Conservation (phyloP, 2,329 filamentous ascomycete genomes). For the Cladosporium sp. region DNA sequence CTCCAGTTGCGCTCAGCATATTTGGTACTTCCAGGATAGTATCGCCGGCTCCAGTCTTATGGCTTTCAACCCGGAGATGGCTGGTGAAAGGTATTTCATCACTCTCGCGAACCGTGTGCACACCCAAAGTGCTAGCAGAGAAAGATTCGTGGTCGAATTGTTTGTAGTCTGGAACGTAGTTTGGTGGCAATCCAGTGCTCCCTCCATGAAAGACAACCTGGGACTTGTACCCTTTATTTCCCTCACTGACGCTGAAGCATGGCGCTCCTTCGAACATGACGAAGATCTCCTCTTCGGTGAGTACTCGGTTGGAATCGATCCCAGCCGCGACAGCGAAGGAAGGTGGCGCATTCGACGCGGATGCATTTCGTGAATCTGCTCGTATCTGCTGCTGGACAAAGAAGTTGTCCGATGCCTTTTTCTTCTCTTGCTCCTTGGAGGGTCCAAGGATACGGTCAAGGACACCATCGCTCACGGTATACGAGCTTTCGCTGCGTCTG, state of each 20-base stretch:
- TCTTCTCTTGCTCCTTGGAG: conserved; percentile 14
- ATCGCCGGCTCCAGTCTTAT: conserved; percentile 5
- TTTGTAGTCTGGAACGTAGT: conserved; percentile 17
- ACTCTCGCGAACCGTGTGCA: not conserved
- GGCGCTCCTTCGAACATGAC: conserved; percentile 27
- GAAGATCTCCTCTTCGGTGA: conserved; percentile 20
- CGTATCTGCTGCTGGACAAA: conserved; percentile 17
- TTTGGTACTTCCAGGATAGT: conserved; percentile 41
- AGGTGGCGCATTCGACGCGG: conserved; percentile 1
- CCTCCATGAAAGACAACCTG: conserved; percentile 19
- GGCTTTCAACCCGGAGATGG: not conserved
- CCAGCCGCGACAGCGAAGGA: not conserved
- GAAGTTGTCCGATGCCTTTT: conserved; percentile 16
- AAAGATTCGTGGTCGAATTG: conserved; percentile 19
- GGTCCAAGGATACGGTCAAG: conserved; percentile 23
- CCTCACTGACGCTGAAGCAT: conserved; percentile 20
- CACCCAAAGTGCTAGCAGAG: conserved; percentile 15
- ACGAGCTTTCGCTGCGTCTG: not conserved
- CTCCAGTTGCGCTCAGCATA: conserved; percentile 43
- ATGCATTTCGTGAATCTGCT: conserved; percentile 9
- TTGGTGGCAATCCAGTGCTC: not conserved
- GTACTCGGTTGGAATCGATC: not conserved
- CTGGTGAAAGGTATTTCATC: conserved; percentile 6
- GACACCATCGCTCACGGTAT: conserved; percentile 18
- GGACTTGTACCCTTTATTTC: conserved; percentile 14